Evolutionary conservation across 169 alveolate genomes (phyloP), one percentile per base, ranked within the genome.

Genomic region (Neospora caninum): DNA sequence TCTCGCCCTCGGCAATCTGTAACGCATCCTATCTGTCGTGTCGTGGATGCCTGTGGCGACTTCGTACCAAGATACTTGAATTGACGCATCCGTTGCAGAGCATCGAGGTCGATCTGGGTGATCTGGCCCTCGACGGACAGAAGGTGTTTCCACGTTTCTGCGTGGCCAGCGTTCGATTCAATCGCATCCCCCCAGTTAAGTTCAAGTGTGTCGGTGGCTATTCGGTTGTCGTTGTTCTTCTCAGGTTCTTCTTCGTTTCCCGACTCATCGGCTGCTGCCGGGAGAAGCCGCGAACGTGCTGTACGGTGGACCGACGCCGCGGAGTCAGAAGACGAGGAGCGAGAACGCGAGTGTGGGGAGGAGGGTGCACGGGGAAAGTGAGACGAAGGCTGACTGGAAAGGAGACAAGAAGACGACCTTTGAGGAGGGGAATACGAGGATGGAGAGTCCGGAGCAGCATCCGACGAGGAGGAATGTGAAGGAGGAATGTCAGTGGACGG

Each of bases 71-170:
- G 45, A n/a, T 73, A 73, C 25, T 73, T 73, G 43, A 73, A 73
- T 13, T 34, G 84, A 16, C 49, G 39, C 84, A 73, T 13, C 31
- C 84, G 84, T 1, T 36, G 84, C 13, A 73, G 84, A 4, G 10
- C 43, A 20, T 73, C 84, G 42, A 73, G 45, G 0, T 36, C 84
- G 20, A 73, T 73, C 43, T 73, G 45, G 27, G 27, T 9, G 45
- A 73, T 22, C 43, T 73, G 84, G 42, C 84, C 84, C 43, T 73
- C 84, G 84, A 36, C n/a, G 84, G 84, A 31, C 4, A 73, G 39
- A 2, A 73, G 84, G 42, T 73, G 84, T 22, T n/a, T 73, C 84
- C 84, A 73, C 7, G 39, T 73, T n/a, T 73, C 27, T 34, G 39
- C 43, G 84, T 73, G 2, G 39, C 84, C 84, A n/a, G 84, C 43